Conservation (phyloP, 371 early-diverging fungal species). For the Mucor mucedo region DNA sequence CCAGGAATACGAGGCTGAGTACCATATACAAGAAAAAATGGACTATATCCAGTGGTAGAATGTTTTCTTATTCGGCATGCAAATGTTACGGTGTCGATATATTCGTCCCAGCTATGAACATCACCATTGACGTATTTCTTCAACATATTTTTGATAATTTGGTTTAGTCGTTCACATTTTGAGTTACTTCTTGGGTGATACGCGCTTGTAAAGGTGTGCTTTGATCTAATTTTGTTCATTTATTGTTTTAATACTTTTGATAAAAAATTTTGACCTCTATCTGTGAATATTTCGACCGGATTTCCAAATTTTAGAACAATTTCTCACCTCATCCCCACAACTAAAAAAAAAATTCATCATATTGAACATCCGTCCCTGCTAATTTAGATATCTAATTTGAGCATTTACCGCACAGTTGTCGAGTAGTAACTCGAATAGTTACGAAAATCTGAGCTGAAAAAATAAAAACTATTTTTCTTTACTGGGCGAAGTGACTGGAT, state of each 20-base stretch:
- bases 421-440: too few species aligned
- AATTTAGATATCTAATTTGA: too few species aligned
- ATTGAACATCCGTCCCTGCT: too few species aligned
- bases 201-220: neutral
- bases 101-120: neutral
- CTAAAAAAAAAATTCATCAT: too few species aligned
- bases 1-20: slow-evolving; percentile 26
- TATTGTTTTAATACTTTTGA: neutral
- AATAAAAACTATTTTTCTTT: too few species aligned
- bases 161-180: neutral
- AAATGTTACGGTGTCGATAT: slow-evolving; percentile 18
- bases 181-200: slow-evolving; percentile 11
- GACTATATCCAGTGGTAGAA: slow-evolving; percentile 13
- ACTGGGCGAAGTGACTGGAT: too few species aligned
- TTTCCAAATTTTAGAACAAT: slow-evolving; percentile 25
- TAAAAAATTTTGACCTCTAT: slow-evolving; percentile 31
- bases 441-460: too few species aligned
- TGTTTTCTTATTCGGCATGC: slow-evolving; percentile 20
- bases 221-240: neutral
- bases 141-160: too few species aligned
- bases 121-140: too few species aligned
- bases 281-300: slow-evolving; percentile 31
- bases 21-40: slow-evolving; percentile 27
- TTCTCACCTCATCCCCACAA: too few species aligned
- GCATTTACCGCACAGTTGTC: too few species aligned